Percentiles rank a stretch among this genome's conserved stretches.
phyloP scores from a whole-genome alignment of 345 rosid genomes.

The Murraya koenigii region DNA sequence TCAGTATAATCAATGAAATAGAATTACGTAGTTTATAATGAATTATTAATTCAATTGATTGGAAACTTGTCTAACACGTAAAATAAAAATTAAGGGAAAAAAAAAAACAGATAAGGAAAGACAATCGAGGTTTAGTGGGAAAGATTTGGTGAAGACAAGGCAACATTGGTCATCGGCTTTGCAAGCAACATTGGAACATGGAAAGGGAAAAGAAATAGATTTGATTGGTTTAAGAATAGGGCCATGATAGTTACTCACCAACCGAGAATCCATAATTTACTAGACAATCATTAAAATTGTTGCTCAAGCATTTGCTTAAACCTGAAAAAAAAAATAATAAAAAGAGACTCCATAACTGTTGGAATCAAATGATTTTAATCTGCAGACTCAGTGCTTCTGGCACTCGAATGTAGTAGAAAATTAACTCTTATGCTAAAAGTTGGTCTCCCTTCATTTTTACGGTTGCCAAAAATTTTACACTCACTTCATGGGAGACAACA shows the following conservation, averaged over 20 bases:
- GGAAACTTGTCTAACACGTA: background rate
- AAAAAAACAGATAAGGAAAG: background rate
- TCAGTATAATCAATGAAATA: background rate
- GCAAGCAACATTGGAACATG: slow-evolving; percentile 5
- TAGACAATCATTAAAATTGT: slow-evolving; percentile 10
- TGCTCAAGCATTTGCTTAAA: slow-evolving; percentile 19
- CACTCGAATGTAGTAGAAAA: background rate
- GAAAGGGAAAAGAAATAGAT: background rate
- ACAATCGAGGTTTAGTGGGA: background rate
- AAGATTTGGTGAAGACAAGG: background rate
- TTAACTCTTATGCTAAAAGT: no score
- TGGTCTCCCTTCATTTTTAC: no score
- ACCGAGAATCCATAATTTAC: slow-evolving; percentile 2
- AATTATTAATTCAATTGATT: background rate
- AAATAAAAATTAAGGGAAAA: background rate
- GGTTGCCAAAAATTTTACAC: no score
- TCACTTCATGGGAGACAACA: background rate
- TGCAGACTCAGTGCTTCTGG: background rate
- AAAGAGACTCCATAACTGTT: slow-evolving; percentile 21
- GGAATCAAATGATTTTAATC: background rate
- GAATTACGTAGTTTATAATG: background rate
- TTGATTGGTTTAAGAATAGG: background rate
- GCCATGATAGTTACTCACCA: slow-evolving; percentile 12
- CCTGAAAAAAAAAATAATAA: background rate
- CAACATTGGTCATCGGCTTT: background rate